Percentiles rank a stretch among this genome's conserved stretches.
phyloP scores from a whole-genome alignment of 2,329 filamentous ascomycete species.

The Berkeleyomyces rouxiae region DNA sequence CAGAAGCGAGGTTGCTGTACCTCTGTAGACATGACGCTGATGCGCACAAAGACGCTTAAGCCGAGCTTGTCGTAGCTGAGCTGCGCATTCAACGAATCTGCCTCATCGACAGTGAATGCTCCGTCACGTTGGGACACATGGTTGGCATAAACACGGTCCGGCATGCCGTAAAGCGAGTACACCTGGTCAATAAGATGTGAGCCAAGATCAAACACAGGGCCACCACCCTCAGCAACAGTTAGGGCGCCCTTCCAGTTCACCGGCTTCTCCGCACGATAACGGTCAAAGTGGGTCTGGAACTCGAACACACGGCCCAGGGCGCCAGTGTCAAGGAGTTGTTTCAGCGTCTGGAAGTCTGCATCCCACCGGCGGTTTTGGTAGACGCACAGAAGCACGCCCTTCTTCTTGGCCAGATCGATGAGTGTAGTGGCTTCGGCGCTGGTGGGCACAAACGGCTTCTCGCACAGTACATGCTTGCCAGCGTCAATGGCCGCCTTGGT shows the following conservation, averaged over 20 bases:
- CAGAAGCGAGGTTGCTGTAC: constrained; percentile 56
- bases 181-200: constrained; percentile 63
- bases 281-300: constrained; percentile 68
- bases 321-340: constrained; percentile 41
- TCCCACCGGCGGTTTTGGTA: constrained; percentile 69
- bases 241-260: constrained; percentile 47
- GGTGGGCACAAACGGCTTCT: constrained; percentile 70
- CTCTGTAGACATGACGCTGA: constrained; percentile 55
- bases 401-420: constrained; percentile 34
- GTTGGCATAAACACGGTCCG: constrained; percentile 48
- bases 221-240: constrained; percentile 43
- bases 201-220: constrained; percentile 57
- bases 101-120: constrained; percentile 26
- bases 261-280: constrained; percentile 45
- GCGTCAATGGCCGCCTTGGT: constrained; percentile 46
- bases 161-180: constrained; percentile 53
- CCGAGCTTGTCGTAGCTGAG: constrained; percentile 44
- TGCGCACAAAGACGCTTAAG: constrained; percentile 49
- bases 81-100: constrained; percentile 45
- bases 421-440: constrained; percentile 50
- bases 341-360: constrained; percentile 55
- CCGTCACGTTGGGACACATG: constrained; percentile 48
- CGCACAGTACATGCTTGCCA: constrained; percentile 63
- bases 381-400: constrained; percentile 42
- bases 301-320: constrained; percentile 56